Evolutionary conservation across 1,284 basidiomycete species (phyloP), one percentile per base, ranked within the genome.

Genomic region (Flammula alnicola): DNA sequence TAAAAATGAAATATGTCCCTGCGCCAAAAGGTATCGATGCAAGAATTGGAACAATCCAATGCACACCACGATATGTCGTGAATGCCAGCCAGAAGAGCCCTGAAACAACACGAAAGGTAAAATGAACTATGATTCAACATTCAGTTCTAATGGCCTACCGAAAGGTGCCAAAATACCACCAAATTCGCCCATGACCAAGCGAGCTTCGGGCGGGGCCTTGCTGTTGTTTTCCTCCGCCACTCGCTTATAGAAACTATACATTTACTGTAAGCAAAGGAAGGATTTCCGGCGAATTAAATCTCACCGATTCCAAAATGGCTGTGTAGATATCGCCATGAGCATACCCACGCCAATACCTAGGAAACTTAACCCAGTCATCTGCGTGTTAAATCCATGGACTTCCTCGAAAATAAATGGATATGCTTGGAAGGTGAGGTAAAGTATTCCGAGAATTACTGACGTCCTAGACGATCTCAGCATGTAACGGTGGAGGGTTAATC

Each of bases 21-120:
- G 73, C 60, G 8, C 84, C 84, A 51, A 88, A 85, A 0, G 83
- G 84, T 5, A 83, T 61, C 0, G 81, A 83, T 3, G 78, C 80
- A 44, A 90, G 70, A 58, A 89, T 83, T 7, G 85, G 85, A 1
- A 75, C 78, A 26, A 85, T 85, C 89, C 90, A 93, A 51, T 83
- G 89, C 0, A 92, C 81, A 12, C 64, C 64, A 5, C 70, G 68
- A 63, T 85, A 88, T 1, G 83, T 84, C 1, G 88, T 89, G 56
- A 88, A 88, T 0, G 88, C 88, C 41, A 92, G 76, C 70, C 84
- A 83, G 65, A 84, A 88, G 1, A 92, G 73, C 10, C 80, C 79
- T 81, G 38, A 9, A n/a, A 12, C 30, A 29, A 14, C 5, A 22
- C 3, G 40, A 17, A 26, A 17, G 14, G 2, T 26, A 32, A 20